phyloP scores from a whole-genome alignment of 345 rosid genomes.

The Citrus medica region DNA sequence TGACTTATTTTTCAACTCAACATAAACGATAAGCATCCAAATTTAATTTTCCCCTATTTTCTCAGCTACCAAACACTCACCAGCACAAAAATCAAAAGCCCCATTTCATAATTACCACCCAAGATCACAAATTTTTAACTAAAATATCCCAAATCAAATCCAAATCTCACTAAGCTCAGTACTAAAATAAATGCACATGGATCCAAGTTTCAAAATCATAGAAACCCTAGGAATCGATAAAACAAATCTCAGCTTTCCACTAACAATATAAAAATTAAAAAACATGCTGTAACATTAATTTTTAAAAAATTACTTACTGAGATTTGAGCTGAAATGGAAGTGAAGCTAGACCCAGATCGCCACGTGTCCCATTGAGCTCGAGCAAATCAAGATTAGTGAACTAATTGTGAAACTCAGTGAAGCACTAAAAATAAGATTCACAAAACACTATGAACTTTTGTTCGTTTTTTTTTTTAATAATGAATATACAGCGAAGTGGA shows the following conservation, averaged over 20 bases:
- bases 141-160: conserved; percentile 18
- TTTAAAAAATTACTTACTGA: conserved; percentile 43
- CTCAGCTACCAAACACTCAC: conserved; percentile 22
- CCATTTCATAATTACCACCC: conserved; percentile 17
- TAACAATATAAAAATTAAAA: conserved; percentile 12
- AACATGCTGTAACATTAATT: conserved; percentile 13
- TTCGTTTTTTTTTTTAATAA: neutral
- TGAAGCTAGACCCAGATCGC: conserved; percentile 56
- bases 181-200: conserved; percentile 28
- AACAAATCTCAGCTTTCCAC: conserved; percentile 17
- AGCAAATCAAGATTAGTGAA: conserved; percentile 47
- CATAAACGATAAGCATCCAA: neutral
- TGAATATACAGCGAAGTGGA: conserved; percentile 13
- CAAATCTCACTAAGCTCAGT: conserved; percentile 19
- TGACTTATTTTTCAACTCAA: conserved; percentile 12
- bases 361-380: conserved; percentile 48
- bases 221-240: conserved; percentile 9
- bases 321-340: conserved; percentile 46
- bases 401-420: conserved; percentile 32
- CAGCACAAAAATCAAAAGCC: conserved; percentile 23
- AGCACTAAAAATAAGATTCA: conserved; percentile 13
- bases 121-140: conserved; percentile 18
- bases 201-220: conserved; percentile 27
- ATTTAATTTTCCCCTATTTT: conserved; percentile 21
- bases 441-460: conserved; percentile 9